Evolutionary conservation across 768 basidiomycete genomes (phyloP).

Genomic region (Boletus rex-veris): DNA sequence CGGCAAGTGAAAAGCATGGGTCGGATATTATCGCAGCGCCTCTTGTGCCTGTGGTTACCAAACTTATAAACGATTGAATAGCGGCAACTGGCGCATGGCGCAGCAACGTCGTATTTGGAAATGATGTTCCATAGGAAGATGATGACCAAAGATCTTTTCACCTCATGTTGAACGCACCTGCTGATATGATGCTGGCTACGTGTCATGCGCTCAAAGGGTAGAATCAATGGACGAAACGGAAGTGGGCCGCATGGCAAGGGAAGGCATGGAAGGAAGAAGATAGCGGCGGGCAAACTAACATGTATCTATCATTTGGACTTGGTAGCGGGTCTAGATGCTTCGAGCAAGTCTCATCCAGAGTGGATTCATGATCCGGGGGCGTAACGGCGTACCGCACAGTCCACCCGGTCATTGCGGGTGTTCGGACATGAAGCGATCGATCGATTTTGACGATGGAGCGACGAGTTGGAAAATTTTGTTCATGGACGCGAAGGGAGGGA

Average conservation of each 20-base stretch:
- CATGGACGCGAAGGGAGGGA: background rate
- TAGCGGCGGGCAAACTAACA: conserved; percentile 16
- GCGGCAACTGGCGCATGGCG: conserved; percentile 26
- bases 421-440: conserved; percentile 32
- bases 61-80: conserved; percentile 27
- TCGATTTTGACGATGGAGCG: background rate
- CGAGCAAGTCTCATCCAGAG: conserved; percentile 4
- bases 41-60: conserved; percentile 25
- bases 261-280: conserved; percentile 24
- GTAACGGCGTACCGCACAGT: conserved; percentile 21
- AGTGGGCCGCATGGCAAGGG: conserved; percentile 21
- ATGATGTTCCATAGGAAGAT: conserved; percentile 19
- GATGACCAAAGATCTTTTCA: conserved; percentile 30
- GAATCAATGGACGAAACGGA: conserved; percentile 22
- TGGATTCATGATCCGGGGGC: conserved; percentile 30
- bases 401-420: conserved; percentile 29
- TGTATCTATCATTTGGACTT: conserved; percentile 9
- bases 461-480: conserved; percentile 22
- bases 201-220: conserved; percentile 28
- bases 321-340: conserved; percentile 9
- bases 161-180: conserved; percentile 34
- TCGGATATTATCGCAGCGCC: conserved; percentile 33
- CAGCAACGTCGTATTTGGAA: conserved; percentile 19
- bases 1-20: conserved; percentile 18
- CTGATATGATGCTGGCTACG: conserved; percentile 26